Percentiles rank a stretch among this genome's conserved stretches.
Evolutionary conservation across 176 grass and related monocot genomes (phyloP).

Genomic region (Chrysopogon serrulatus): DNA sequence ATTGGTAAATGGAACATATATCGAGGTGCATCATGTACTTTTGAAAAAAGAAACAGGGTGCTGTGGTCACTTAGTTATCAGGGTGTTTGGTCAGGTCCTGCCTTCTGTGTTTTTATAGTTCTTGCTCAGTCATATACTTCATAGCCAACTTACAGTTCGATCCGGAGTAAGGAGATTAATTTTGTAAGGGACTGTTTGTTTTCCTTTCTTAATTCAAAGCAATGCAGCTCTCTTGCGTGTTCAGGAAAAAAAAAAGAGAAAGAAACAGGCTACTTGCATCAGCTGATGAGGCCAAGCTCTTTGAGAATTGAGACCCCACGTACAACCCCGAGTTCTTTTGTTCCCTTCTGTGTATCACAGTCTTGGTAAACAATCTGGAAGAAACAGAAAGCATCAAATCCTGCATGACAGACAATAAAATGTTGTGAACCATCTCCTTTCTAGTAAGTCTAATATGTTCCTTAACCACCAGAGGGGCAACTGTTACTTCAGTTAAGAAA

Average conservation of each 20-base stretch:
- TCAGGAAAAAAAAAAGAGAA: background rate
- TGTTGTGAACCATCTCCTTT: background rate
- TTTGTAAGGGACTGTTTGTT: too few species aligned
- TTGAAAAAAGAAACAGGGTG: background rate
- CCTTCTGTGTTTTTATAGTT: too few species aligned
- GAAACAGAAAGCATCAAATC: constrained; percentile 96
- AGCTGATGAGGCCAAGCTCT: constrained; percentile 67
- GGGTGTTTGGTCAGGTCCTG: too few species aligned
- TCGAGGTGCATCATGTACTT: constrained; percentile 10
- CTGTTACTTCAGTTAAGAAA: background rate
- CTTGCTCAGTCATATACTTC: too few species aligned
- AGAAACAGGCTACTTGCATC: constrained; percentile 54
- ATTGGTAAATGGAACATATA: background rate
- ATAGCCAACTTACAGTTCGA: too few species aligned
- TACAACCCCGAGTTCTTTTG: constrained; percentile 84
- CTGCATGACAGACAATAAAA: constrained; percentile 50
- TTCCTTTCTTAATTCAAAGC: too few species aligned
- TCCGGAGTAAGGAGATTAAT: too few species aligned
- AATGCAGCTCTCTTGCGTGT: too few species aligned
- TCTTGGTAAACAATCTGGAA: constrained; percentile 96
- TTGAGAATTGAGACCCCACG: constrained; percentile 88
- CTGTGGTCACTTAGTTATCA: too few species aligned
- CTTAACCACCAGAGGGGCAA: background rate
- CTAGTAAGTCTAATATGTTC: background rate
- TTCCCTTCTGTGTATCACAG: constrained; percentile 56